Evolutionary conservation across 768 basidiomycete species (phyloP).

Genomic region (Cyclocybe cylindracea): DNA sequence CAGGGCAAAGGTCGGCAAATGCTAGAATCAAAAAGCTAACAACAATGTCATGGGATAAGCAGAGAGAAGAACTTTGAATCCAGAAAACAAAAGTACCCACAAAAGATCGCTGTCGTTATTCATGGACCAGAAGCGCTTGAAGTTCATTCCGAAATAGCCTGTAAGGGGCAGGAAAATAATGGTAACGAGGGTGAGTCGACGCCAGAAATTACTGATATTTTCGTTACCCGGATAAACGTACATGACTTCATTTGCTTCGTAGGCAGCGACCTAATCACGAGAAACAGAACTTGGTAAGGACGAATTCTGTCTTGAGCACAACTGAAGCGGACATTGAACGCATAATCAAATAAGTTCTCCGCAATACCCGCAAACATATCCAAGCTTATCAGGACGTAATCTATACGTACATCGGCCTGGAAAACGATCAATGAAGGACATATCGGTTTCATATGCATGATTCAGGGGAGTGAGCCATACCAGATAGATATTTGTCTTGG

Average conservation of each 20-base stretch:
- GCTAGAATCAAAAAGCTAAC: no score
- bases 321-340: constrained; percentile 60
- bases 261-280: constrained; percentile 56
- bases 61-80: no score
- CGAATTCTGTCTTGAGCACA: neutral
- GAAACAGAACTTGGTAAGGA: neutral
- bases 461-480: constrained; percentile 32
- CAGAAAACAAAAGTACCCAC: no score
- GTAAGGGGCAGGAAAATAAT: constrained; percentile 74
- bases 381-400: constrained; percentile 65
- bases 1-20: no score
- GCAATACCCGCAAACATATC: constrained; percentile 75
- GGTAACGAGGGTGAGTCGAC: constrained; percentile 64
- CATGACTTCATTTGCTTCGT: constrained; percentile 80
- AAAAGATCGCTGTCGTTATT: no score
- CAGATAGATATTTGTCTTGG: constrained; percentile 67
- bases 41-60: no score
- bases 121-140: no score
- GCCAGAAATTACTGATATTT: constrained; percentile 36
- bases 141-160: constrained; percentile 53
- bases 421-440: neutral
- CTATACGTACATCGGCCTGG: constrained; percentile 73
- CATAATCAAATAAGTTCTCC: constrained; percentile 72
- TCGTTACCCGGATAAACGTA: constrained; percentile 22
- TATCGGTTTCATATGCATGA: neutral